Conservation (phyloP, 78 protist species). For the Tieghemostelium lacteum region DNA sequence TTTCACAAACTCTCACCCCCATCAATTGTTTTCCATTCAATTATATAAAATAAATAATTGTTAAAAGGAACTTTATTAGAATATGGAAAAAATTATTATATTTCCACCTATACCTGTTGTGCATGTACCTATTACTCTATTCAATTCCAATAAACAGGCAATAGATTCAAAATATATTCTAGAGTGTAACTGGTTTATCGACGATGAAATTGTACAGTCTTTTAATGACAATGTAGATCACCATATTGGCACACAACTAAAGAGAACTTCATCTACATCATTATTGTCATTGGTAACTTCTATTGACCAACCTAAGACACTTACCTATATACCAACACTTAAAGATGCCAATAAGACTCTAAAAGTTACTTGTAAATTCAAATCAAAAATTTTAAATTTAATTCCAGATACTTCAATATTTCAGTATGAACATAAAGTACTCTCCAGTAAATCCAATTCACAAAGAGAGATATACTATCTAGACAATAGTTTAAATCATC, state of each 20-base stretch:
- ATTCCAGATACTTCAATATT: background rate
- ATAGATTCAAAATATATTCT: background rate
- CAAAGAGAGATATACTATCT: background rate
- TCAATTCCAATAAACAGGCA: too few species aligned
- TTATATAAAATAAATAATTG: too few species aligned
- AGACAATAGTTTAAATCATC: background rate
- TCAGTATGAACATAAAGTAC: background rate
- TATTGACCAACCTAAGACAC: too few species aligned
- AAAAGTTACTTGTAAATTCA: background rate
- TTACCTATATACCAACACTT: background rate
- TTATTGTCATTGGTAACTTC: too few species aligned
- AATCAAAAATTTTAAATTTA: background rate
- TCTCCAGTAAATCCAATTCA: background rate
- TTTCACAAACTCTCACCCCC: too few species aligned
- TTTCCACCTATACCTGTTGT: conserved; percentile 8
- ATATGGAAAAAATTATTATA: too few species aligned
- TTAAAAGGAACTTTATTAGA: too few species aligned
- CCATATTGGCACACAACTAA: too few species aligned
- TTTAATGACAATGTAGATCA: background rate
- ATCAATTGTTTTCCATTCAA: too few species aligned
- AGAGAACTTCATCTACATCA: too few species aligned
- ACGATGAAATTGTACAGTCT: background rate
- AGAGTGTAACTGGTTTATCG: background rate
- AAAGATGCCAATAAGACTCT: background rate
- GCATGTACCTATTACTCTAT: conserved; percentile 8